Percentiles rank a stretch among this genome's conserved stretches.
phyloP scores from a whole-genome alignment of 495 filamentous ascomycete genomes.

The Penicillium cinerascens region DNA sequence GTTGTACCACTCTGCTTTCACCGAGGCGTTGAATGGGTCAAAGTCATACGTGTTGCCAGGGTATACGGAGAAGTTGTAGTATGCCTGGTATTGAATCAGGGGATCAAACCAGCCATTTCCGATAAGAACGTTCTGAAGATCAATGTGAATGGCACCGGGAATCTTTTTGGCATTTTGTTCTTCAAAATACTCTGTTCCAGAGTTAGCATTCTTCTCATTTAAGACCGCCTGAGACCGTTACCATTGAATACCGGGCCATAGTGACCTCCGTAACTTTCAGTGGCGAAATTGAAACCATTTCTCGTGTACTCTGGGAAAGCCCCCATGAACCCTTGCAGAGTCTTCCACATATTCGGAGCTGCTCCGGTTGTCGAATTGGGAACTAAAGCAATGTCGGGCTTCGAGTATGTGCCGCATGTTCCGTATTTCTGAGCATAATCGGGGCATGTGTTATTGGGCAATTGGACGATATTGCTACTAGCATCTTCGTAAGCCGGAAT shows the following conservation, averaged over 20 bases:
- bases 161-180: conserved; percentile 33
- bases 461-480: conserved; percentile 22
- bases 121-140: conserved; percentile 55
- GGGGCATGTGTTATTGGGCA: conserved; percentile 50
- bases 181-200: conserved; percentile 24
- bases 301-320: conserved; percentile 59
- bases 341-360: conserved; percentile 57
- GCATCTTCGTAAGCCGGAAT: conserved; percentile 45
- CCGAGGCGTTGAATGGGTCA: conserved; percentile 44
- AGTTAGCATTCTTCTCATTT: conserved; percentile 43
- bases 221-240: conserved; percentile 38
- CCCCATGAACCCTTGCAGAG: conserved; percentile 61
- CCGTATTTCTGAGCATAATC: conserved; percentile 43
- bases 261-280: conserved; percentile 59
- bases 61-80: conserved; percentile 58
- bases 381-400: conserved; percentile 46
- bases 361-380: conserved; percentile 52
- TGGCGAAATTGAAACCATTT: conserved; percentile 55
- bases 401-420: conserved; percentile 55
- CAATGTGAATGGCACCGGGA: conserved; percentile 41
- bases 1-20: conserved; percentile 52
- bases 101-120: conserved; percentile 60
- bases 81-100: conserved; percentile 57
- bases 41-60: conserved; percentile 61
- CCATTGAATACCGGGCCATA: conserved; percentile 58